Evolutionary conservation across 177 flowering plant genomes (phyloP), one percentile per base, ranked within the genome.

Genomic region (Telopea speciosissima): DNA sequence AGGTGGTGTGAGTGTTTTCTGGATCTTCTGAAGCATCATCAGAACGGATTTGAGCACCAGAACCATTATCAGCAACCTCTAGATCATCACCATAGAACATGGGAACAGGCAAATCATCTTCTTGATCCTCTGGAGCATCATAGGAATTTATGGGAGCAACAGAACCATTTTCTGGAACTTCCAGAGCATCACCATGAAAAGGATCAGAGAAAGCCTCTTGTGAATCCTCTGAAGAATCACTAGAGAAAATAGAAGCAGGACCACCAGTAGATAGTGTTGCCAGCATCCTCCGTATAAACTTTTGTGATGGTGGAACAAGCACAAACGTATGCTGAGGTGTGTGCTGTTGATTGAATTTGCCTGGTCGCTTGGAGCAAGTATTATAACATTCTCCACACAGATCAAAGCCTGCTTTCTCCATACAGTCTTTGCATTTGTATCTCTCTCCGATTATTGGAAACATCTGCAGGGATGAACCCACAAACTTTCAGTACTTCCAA

Each of bases 271-370:
- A 14, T 24, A 62, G 65, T 26, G 42, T 75, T 10, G 68, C 62
- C 11, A 76, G 69, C 75, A 77, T 14, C 58, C 80, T 76, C 54
- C 3, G 54, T 19, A 49, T 49, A 12, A 49, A 3, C 44, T 59
- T 16, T 28, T 42, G 76, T 60, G 56, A 10, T 42, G 80, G 31
- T 24, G 24, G 71, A 24, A 78, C 49, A 42, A 73, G 83, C 79
- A 79, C 79, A 75, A 93, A 85, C 74, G 65, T 76, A 81, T 93
- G 98, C 8, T 89, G 90, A 26, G 87, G 79, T 19, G 79, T 88
- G 75, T 93, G 98, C 74, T 89, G 87, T 81, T 93, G 98, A 81
- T 92, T 93, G 74, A 93, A 93, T 70, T 96, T 81, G 6, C 98
- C 98, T 13, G 94, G 93, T 65, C 80, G 83, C 81, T 87, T 88